Evolutionary conservation across 768 basidiomycete species (phyloP).

Genomic region (Stropharia rugosoannulata): DNA sequence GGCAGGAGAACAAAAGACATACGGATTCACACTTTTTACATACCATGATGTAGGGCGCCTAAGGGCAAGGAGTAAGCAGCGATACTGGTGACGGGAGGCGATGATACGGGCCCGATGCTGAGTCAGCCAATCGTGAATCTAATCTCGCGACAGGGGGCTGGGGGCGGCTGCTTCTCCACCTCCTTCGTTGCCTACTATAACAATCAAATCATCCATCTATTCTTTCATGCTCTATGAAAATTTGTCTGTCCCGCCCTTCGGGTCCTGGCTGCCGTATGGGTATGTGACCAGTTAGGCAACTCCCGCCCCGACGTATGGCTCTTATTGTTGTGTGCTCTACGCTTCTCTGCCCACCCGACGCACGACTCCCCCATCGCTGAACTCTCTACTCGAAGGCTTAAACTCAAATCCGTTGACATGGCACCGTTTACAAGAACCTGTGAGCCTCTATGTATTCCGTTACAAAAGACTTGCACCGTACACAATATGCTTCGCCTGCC

Average conservation of each 20-base stretch:
- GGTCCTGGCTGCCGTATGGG: conserved; percentile 36
- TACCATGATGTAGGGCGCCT: conserved; percentile 57
- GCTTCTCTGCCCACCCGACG: conserved; percentile 31
- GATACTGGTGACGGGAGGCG: conserved; percentile 14
- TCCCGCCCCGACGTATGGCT: conserved; percentile 40
- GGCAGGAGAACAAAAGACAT: conserved; percentile 25
- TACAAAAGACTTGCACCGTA: conserved; percentile 48
- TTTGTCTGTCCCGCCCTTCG: conserved; percentile 28
- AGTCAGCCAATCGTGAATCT: conserved; percentile 33
- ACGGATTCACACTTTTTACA: conserved; percentile 86
- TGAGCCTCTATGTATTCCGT: conserved; percentile 32
- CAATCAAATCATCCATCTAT: conserved; percentile 33
- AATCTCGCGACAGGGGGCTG: conserved; percentile 15
- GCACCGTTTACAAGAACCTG: conserved; percentile 42
- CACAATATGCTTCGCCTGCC: conserved; percentile 49
- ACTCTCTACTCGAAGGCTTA: conserved; percentile 35
- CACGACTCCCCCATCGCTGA: conserved; percentile 34
- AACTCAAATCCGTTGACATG: conserved; percentile 55
- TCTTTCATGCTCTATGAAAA: conserved; percentile 28
- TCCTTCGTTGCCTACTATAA: conserved; percentile 34
- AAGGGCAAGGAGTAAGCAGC: conserved; percentile 17
- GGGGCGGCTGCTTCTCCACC: conserved; percentile 18
- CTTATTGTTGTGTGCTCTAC: conserved; percentile 49
- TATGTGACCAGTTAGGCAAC: conserved; percentile 34
- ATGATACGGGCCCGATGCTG: conserved; percentile 26